Base-by-base conservation (phyloP, 768 basidiomycete species). In the Russula sp. region DNA sequence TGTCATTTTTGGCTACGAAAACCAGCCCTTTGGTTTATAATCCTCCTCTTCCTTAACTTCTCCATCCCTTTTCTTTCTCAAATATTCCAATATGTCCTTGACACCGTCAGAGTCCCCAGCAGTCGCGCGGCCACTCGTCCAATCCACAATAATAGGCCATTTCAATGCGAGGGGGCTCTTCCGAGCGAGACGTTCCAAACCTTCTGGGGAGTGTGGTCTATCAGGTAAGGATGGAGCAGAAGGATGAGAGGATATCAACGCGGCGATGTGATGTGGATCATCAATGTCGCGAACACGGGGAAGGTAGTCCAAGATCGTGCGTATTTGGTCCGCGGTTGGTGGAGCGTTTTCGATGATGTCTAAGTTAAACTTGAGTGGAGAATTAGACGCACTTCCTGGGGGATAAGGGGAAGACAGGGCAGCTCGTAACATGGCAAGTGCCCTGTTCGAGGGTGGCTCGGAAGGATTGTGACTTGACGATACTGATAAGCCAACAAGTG, bases 61-160 rank as follows among this genome's bases (percentile, higher is more conserved):
- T 0, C 87, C 87, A 64, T 90, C 89, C 58, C 88, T 75, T 60
- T 76, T 79, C 73, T 82, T 81, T 67, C 88, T 75, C 58, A 91
- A 64, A 32, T 73, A 75, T 65, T 91, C 89, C 69, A 91, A 14
- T 16, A 91, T 85, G 1, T 70, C 69, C 57, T 79, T 81, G n/a
- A 89, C 89, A 20, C 84, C 84, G 7, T 88, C 85, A 18, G 84
- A 75, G 61, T 86, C 83, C 0, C 89, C 89, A 0, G 90, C 73
- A 20, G 79, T 79, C 10, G 83, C 87, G 45, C 77, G 77, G 1
- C 89, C 89, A 25, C 76, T 79, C 16, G 76, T 73, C 89, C 89
- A 91, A 66, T 91, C 84, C 2, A 91, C 89, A 0, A 91, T 86
- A 49, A 91, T 79, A 0, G 89, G 89, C 88, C 87, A 91, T 65